These are phyloP conservation scores for Coniochaeta prunicola DNA, from an alignment of 2,329 filamentous ascomycete genomes.

Conservation along the genomic window DNA sequence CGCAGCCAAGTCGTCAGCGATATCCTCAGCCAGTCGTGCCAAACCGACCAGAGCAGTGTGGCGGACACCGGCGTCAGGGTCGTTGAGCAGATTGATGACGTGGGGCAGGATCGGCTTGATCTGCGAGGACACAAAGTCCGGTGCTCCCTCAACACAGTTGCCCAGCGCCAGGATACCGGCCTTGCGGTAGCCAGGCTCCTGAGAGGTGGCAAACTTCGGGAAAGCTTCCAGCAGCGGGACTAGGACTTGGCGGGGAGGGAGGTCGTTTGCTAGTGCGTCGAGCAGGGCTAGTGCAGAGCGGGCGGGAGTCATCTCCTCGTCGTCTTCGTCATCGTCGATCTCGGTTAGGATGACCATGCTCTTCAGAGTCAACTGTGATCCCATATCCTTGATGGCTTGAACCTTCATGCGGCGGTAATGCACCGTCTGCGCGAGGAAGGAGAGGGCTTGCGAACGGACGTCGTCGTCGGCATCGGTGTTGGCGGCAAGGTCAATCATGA, in stretches of 20 bases:
- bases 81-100: constrained; percentile 75
- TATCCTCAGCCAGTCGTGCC: constrained; percentile 85
- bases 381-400: constrained; percentile 77
- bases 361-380: constrained; percentile 79
- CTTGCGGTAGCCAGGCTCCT: constrained; percentile 72
- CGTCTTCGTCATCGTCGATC: constrained; percentile 70
- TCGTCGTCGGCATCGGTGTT: constrained; percentile 77
- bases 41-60: constrained; percentile 82
- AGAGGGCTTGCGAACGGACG: constrained; percentile 79
- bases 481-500: constrained; percentile 83
- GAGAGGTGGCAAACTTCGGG: constrained; percentile 68
- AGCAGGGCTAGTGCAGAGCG: constrained; percentile 80
- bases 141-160: constrained; percentile 91
- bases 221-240: constrained; percentile 86
- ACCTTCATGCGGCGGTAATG: constrained; percentile 94
- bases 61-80: constrained; percentile 76
- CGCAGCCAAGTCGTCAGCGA: constrained; percentile 80
- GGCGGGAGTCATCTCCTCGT: constrained; percentile 80
- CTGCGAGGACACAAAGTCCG: constrained; percentile 95
- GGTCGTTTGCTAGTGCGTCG: constrained; percentile 78
- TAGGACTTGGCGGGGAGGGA: constrained; percentile 90
- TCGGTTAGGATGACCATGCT: constrained; percentile 86
- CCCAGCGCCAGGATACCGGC: constrained; percentile 88
- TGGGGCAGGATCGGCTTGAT: constrained; percentile 78
- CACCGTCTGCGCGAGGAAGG: constrained; percentile 88